These are phyloP conservation scores for Clarireedia homoeocarpa DNA, from an alignment of 2,329 filamentous ascomycete species.

Conservation along the genomic window DNA sequence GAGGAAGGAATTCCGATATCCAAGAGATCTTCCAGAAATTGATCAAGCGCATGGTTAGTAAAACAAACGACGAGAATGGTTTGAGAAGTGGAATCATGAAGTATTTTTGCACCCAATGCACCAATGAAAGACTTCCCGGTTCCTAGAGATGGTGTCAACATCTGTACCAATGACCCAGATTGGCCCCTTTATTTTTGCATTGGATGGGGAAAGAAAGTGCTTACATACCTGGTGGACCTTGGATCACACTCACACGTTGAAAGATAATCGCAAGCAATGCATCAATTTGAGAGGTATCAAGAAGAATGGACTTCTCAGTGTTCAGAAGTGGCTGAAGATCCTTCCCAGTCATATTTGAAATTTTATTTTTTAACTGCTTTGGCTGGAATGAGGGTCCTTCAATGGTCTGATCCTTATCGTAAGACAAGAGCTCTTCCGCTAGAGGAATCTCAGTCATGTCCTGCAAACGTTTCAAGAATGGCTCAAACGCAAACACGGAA, in stretches of 20 bases:
- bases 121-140: constrained; percentile 74
- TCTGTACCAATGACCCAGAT: neutral
- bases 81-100: constrained; percentile 42
- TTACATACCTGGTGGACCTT: constrained; percentile 55
- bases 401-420: constrained; percentile 15
- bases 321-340: constrained; percentile 30
- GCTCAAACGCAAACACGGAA: constrained; percentile 61
- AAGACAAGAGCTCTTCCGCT: constrained; percentile 41
- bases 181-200: too few species aligned
- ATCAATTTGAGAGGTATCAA: constrained; percentile 47
- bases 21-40: constrained; percentile 58
- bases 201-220: neutral
- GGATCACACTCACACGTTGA: constrained; percentile 52
- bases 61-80: constrained; percentile 58
- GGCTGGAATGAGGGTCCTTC: constrained; percentile 16
- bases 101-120: constrained; percentile 48
- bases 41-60: constrained; percentile 60
- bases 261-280: constrained; percentile 49
- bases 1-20: constrained; percentile 44
- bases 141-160: constrained; percentile 34
- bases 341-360: constrained; percentile 16
- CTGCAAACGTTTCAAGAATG: constrained; percentile 53
- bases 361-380: constrained; percentile 19
- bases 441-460: constrained; percentile 48
- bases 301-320: constrained; percentile 27